Evolutionary conservation across 257 asterid genomes (phyloP).

Genomic region (Ophiorrhiza pumila): DNA sequence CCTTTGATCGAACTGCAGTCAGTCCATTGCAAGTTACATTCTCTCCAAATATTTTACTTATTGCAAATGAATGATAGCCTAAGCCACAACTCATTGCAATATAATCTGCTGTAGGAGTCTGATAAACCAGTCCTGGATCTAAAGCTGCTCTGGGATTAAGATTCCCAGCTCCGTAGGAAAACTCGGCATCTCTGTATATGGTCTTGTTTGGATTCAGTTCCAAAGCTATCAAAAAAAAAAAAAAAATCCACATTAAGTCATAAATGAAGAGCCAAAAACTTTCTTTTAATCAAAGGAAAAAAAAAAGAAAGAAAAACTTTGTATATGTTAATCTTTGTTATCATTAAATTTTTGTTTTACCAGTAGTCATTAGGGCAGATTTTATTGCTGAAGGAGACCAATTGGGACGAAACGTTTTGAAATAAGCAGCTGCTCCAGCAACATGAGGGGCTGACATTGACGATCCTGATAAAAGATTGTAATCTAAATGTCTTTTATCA

Average conservation of each 20-base stretch:
- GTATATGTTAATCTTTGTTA: too few species aligned
- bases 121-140: slow-evolving; percentile 19
- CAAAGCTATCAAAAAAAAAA: slow-evolving; percentile 1
- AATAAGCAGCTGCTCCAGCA: slow-evolving; percentile 22
- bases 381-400: slow-evolving; percentile 27
- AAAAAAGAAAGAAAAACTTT: too few species aligned
- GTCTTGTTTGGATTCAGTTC: neutral
- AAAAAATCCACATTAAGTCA: neutral
- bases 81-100: slow-evolving; percentile 5
- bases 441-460: slow-evolving; percentile 26
- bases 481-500: slow-evolving; percentile 7
- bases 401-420: slow-evolving; percentile 17
- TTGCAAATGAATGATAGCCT: too few species aligned
- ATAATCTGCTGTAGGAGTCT: slow-evolving; percentile 5
- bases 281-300: too few species aligned
- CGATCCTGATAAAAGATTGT: slow-evolving; percentile 8
- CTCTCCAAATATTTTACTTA: too few species aligned
- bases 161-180: slow-evolving; percentile 15
- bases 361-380: slow-evolving; percentile 23
- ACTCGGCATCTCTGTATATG: slow-evolving; percentile 3
- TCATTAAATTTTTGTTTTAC: too few species aligned
- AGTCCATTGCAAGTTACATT: too few species aligned
- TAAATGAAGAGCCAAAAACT: neutral
- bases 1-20: too few species aligned
- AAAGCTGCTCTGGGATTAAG: slow-evolving; percentile 18